phyloP scores from a whole-genome alignment of 176 grass and related monocot species.

The Alopecurus myosuroides region DNA sequence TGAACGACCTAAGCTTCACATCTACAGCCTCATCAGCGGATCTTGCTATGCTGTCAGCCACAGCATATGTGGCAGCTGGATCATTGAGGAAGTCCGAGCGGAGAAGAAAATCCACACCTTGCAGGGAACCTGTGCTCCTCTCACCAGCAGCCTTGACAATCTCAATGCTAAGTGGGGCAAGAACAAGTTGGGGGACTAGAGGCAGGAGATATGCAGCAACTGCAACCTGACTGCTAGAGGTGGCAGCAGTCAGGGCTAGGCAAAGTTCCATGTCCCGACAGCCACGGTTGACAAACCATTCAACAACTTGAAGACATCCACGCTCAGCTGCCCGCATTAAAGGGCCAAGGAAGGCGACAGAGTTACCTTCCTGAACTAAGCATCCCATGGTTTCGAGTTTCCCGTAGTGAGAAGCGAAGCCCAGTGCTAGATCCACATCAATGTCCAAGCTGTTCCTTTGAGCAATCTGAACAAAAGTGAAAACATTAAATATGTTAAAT shows the following conservation, averaged over 20 bases:
- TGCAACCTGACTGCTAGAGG: constrained; percentile 63
- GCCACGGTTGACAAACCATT: constrained; percentile 81
- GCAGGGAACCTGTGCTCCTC: constrained; percentile 68
- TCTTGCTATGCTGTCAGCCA: constrained; percentile 74
- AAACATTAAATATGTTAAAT: constrained; percentile 33
- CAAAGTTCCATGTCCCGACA: constrained; percentile 97
- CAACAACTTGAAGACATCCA: constrained; percentile 70
- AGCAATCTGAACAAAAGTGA: constrained; percentile 61
- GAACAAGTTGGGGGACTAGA: constrained; percentile 72
- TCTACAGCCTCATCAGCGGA: constrained; percentile 59
- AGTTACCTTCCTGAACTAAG: constrained; percentile 76
- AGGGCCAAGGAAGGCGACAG: constrained; percentile 74
- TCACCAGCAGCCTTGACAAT: constrained; percentile 95
- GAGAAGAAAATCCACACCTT: constrained; percentile 87
- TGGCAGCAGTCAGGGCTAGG: constrained; percentile 80
- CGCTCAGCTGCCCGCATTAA: constrained; percentile 93
- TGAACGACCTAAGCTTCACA: constrained; percentile 60
- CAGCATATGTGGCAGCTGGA: constrained; percentile 73
- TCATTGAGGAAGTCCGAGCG: constrained; percentile 66
- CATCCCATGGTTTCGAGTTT: constrained; percentile 90
- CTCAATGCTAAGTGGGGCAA: constrained; percentile 75
- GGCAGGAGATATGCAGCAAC: constrained; percentile 76
- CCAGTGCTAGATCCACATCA: constrained; percentile 92
- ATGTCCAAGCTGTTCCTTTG: constrained; percentile 94
- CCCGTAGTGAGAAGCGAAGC: constrained; percentile 80